Evolutionary conservation across 805 yeast genomes (phyloP).

Genomic region (Candida fluviatilis): DNA sequence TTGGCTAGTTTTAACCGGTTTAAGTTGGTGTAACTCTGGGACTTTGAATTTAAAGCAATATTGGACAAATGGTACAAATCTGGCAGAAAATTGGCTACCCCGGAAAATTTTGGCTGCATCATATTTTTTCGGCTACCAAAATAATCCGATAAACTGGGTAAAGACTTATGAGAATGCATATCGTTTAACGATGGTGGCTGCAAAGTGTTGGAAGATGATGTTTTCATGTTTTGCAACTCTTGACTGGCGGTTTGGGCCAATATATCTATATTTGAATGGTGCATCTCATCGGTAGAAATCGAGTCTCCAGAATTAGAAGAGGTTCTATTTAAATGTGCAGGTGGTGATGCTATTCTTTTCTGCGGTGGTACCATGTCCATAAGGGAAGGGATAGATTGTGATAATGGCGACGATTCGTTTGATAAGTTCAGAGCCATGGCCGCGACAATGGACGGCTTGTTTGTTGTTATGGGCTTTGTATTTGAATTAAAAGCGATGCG

Average conservation of each 20-base stretch:
- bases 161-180: constrained; percentile 35
- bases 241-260: constrained; percentile 54
- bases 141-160: constrained; percentile 50
- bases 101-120: constrained; percentile 6
- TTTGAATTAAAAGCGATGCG: not conserved
- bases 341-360: not conserved
- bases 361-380: not conserved
- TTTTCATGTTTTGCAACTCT: constrained; percentile 43
- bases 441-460: not conserved
- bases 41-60: constrained; percentile 14
- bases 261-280: constrained; percentile 40
- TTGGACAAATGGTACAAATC: constrained; percentile 23
- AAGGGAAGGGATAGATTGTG: not conserved
- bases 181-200: not conserved
- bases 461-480: not conserved
- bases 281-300: constrained; percentile 3
- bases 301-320: constrained; percentile 1
- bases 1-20: constrained; percentile 12
- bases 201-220: constrained; percentile 1
- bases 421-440: not conserved
- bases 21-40: constrained; percentile 13
- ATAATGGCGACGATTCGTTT: not conserved
- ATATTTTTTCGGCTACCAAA: constrained; percentile 22
- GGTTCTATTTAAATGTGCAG: not conserved
- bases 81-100: constrained; percentile 8